A percentile compares a stretch with the other conserved stretches of the same genome.
These are phyloP conservation scores for Kwoniella newhampshirensis DNA, from an alignment of 768 basidiomycete species.

Conservation along the genomic window DNA sequence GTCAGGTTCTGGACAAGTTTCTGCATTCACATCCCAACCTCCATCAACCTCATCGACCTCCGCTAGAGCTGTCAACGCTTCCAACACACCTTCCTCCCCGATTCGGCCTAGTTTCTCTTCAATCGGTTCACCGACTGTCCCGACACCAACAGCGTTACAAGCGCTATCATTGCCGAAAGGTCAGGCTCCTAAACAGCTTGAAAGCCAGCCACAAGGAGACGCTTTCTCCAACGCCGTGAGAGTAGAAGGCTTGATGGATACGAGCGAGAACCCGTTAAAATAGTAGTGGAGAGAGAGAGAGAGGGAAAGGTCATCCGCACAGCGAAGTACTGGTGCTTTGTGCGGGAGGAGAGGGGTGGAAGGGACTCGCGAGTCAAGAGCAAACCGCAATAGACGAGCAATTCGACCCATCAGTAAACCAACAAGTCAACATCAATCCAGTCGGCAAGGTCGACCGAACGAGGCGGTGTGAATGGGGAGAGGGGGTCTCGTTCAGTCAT, in stretches of 20 bases:
- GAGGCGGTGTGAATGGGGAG: too few species aligned
- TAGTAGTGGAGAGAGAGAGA: background rate
- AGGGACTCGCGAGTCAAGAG: too few species aligned
- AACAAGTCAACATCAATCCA: too few species aligned
- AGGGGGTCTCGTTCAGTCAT: too few species aligned
- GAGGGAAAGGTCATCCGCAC: too few species aligned
- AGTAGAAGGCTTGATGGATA: conserved; percentile 51
- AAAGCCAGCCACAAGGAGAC: conserved; percentile 41
- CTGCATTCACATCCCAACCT: conserved; percentile 2
- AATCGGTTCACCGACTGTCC: conserved; percentile 41
- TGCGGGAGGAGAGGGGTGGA: too few species aligned
- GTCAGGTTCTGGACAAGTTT: background rate
- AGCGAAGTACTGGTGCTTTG: too few species aligned
- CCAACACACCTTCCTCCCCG: conserved; percentile 15
- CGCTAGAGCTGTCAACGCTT: conserved; percentile 6
- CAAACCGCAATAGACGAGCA: too few species aligned
- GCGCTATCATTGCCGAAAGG: conserved; percentile 5
- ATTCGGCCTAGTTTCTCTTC: conserved; percentile 36
- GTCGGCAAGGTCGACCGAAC: too few species aligned
- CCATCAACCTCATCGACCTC: conserved; percentile 18
- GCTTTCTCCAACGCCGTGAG: conserved; percentile 35
- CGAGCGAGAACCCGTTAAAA: conserved; percentile 44
- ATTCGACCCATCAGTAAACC: too few species aligned
- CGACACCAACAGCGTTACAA: conserved; percentile 36
- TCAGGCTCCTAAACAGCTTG: conserved; percentile 30